Evolutionary conservation across 371 early-diverging fungal genomes (phyloP).

Genomic region (Lichtheimia ornata): DNA sequence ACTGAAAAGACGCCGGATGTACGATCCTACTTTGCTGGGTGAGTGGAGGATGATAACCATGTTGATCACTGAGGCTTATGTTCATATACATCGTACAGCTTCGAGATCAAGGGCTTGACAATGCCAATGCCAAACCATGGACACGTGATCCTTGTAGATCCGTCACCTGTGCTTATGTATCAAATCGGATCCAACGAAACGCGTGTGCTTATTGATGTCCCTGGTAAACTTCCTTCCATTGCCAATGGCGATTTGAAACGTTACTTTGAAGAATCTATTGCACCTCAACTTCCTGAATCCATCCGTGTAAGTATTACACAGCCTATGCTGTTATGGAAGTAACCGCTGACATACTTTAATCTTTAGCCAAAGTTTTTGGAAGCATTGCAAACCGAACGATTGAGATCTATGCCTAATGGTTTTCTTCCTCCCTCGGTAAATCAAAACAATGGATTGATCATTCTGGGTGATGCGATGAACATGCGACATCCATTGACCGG

Average conservation of each 20-base stretch:
- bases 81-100: slow-evolving; percentile 26
- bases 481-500: slow-evolving; percentile 95
- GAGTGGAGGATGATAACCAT: slow-evolving; percentile 11
- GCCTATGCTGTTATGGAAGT: too few relatives aligned
- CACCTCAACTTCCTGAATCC: slow-evolving; percentile 72
- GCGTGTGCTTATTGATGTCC: slow-evolving; percentile 91
- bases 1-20: slow-evolving; percentile 54
- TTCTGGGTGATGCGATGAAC: slow-evolving; percentile 94
- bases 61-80: neutral
- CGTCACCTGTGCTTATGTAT: slow-evolving; percentile 92
- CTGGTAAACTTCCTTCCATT: slow-evolving; percentile 80
- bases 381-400: slow-evolving; percentile 73
- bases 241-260: slow-evolving; percentile 64
- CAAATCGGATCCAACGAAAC: slow-evolving; percentile 90
- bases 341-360: neutral
- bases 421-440: slow-evolving; percentile 81
- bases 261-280: slow-evolving; percentile 63
- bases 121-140: slow-evolving; percentile 89
- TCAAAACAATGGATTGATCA: slow-evolving; percentile 67
- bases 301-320: slow-evolving; percentile 47
- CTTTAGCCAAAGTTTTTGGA: slow-evolving; percentile 59
- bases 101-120: slow-evolving; percentile 64
- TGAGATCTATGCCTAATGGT: slow-evolving; percentile 89
- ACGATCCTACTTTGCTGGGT: slow-evolving; percentile 85
- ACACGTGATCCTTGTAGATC: slow-evolving; percentile 84